Base-by-base conservation (phyloP, 1,284 basidiomycete species). In the Pseudozyma tsukubaensis region DNA sequence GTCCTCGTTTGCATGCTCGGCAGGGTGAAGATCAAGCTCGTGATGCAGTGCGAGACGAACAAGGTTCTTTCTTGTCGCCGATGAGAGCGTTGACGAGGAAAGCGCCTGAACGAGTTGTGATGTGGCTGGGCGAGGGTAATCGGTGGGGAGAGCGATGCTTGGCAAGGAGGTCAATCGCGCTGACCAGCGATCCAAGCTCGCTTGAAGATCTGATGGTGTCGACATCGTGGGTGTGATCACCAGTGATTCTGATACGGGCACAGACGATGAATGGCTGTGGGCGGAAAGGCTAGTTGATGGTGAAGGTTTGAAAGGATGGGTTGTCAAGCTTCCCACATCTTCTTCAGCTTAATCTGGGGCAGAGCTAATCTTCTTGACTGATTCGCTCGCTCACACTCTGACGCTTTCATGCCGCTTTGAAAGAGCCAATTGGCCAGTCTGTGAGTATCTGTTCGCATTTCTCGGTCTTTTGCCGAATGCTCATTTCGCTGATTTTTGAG, bases 61-160 rank as follows among this genome's bases (percentile, higher is more conserved):
- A 19, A 84, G 74, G 34, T 81, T 72, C 44, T 69, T 76, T 48
- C 76, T 65, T 43, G 75, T 72, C 24, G 67, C 39, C 6, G 70
- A 50, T 18, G 79, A 71, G 39, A 84, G 72, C 19, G 52, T 62
- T 3, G 68, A 56, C n/a, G 80, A 81, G n/a, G 74, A 55, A 24
- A 84, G 59, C 13, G 83, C 80, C 53, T 82, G 78, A 24, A 84
- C 81, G 29, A 83, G 71, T 42, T 78, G 76, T 19, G 72, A 74
- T 16, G 77, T 69, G 13, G 90, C 86, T 14, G 94, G 92, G 61
- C 95, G 88, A 2, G 97, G 96, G 84, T 98, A 99, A 86, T 99
- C 97, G 0, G 95, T 97, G 1, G 97, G 96, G 18, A 99, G 87
- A 4, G 94, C 94, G 72, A 98, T 92, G 32, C 92, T 92, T 4